phyloP scores from a whole-genome alignment of 345 rosid genomes.

The Combretum micranthum region DNA sequence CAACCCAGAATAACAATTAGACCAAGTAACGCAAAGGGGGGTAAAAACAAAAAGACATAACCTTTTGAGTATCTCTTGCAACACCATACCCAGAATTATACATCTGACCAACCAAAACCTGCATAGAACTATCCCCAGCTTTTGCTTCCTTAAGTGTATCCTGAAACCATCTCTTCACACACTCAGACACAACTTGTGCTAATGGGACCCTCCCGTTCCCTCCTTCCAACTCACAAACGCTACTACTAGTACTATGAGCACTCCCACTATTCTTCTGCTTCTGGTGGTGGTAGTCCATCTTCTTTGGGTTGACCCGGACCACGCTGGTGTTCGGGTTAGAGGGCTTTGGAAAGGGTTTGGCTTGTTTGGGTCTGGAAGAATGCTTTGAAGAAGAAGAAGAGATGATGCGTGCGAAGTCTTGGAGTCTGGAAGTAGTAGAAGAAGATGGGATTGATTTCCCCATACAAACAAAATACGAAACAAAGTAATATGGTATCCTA shows the following conservation, averaged over 20 bases:
- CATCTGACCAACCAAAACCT: conserved; percentile 85
- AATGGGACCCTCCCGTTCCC: conserved; percentile 38
- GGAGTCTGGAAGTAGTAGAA: conserved; percentile 24
- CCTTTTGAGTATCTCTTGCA: conserved; percentile 66
- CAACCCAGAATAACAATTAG: background rate
- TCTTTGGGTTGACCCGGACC: conserved; percentile 19
- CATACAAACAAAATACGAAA: conserved; percentile 24
- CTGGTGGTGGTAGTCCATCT: conserved; percentile 17
- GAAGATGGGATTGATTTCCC: conserved; percentile 49
- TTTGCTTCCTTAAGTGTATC: conserved; percentile 73
- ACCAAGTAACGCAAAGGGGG: background rate
- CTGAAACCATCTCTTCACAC: conserved; percentile 66
- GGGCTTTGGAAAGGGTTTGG: conserved; percentile 19
- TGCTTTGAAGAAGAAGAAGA: conserved; percentile 27
- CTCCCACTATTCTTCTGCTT: no score
- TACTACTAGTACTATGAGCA: background rate
- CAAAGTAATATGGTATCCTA: no score
- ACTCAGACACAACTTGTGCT: conserved; percentile 58
- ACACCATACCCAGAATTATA: conserved; percentile 71
- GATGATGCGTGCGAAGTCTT: conserved; percentile 31
- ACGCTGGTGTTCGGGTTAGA: conserved; percentile 8
- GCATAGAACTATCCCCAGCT: conserved; percentile 68
- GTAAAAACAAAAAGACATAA: conserved; percentile 3
- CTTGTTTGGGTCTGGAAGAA: conserved; percentile 24
- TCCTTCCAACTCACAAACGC: conserved; percentile 10